Evolutionary conservation across 208 protist genomes (phyloP).

Genomic region (Trypanosoma brucei): DNA sequence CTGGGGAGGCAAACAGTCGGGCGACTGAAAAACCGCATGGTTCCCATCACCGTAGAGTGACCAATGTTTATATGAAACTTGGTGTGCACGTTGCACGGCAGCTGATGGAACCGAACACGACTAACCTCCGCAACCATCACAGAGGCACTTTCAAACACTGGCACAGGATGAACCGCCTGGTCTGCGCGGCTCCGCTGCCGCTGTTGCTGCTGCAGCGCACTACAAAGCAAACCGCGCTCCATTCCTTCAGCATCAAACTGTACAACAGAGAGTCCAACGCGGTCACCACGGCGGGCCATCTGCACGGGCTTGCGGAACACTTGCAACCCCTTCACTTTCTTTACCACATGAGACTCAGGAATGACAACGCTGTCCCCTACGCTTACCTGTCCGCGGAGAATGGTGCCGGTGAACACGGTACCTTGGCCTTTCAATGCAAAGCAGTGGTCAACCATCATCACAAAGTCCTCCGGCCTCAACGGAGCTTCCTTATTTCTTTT

Average conservation of each 20-base stretch:
- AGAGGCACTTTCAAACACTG: conserved; percentile 15
- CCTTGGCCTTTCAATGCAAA: conserved; percentile 96
- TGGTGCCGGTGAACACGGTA: conserved; percentile 96
- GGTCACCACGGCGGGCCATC: conserved; percentile 72
- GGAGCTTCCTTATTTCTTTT: conserved; percentile 14
- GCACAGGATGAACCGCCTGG: neutral
- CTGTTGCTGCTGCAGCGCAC: conserved; percentile 9
- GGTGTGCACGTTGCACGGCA: conserved; percentile 46
- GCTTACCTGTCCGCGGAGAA: conserved; percentile 74
- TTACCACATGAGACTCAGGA: conserved; percentile 68
- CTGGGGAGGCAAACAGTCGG: neutral
- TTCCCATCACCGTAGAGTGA: conserved; percentile 83
- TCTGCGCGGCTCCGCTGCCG: conserved; percentile 2
- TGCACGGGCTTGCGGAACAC: conserved; percentile 90
- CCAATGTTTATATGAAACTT: conserved; percentile 86
- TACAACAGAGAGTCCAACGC: conserved; percentile 90
- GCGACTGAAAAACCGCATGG: conserved; percentile 66
- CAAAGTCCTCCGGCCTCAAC: conserved; percentile 49
- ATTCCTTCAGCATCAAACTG: conserved; percentile 88
- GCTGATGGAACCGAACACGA: conserved; percentile 75
- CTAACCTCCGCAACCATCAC: conserved; percentile 58
- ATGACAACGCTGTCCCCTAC: conserved; percentile 88
- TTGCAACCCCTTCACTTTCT: conserved; percentile 94
- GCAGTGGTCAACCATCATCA: conserved; percentile 97
- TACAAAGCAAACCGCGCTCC: conserved; percentile 86